Evolutionary conservation across 495 filamentous ascomycete genomes (phyloP).

Genomic region (Xylaria curta): DNA sequence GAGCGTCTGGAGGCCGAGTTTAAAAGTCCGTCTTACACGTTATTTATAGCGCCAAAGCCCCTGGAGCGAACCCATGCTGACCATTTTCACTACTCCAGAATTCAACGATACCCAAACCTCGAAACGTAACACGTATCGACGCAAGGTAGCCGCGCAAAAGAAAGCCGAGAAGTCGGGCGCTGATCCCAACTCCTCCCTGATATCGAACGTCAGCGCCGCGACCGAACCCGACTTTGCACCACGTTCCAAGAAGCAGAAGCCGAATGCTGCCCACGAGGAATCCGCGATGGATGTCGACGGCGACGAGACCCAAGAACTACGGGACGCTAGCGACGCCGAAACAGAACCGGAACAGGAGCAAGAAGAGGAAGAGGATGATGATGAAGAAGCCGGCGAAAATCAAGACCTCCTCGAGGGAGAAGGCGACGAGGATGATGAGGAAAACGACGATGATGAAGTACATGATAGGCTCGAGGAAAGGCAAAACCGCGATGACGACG

Average conservation of each 20-base stretch:
- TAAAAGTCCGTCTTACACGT: conserved; percentile 50
- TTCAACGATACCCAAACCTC: conserved; percentile 59
- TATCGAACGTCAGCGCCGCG: conserved; percentile 33
- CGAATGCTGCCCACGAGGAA: conserved; percentile 36
- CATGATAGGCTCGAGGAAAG: conserved; percentile 52
- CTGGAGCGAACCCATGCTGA: conserved; percentile 1
- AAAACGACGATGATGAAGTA: conserved; percentile 50
- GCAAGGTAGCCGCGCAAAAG: conserved; percentile 54
- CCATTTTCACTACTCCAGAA: conserved; percentile 40
- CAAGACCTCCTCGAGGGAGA: conserved; percentile 54
- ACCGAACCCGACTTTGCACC: conserved; percentile 28
- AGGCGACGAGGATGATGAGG: conserved; percentile 53
- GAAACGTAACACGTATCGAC: conserved; percentile 58
- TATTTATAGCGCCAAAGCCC: neutral
- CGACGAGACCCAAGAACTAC: conserved; percentile 49
- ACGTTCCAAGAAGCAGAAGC: conserved; percentile 50
- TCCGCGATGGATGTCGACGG: conserved; percentile 45
- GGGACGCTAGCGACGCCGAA: conserved; percentile 56
- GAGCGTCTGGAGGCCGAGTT: conserved; percentile 67
- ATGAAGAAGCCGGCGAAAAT: conserved; percentile 60
- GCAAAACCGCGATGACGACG: conserved; percentile 52
- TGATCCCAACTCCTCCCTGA: conserved; percentile 44
- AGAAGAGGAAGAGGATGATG: conserved; percentile 60
- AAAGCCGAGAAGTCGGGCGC: conserved; percentile 34
- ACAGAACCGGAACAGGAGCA: conserved; percentile 59